These are phyloP conservation scores for Scytalidium sp. DNA, from an alignment of 2,329 filamentous ascomycete species.

Conservation along the genomic window DNA sequence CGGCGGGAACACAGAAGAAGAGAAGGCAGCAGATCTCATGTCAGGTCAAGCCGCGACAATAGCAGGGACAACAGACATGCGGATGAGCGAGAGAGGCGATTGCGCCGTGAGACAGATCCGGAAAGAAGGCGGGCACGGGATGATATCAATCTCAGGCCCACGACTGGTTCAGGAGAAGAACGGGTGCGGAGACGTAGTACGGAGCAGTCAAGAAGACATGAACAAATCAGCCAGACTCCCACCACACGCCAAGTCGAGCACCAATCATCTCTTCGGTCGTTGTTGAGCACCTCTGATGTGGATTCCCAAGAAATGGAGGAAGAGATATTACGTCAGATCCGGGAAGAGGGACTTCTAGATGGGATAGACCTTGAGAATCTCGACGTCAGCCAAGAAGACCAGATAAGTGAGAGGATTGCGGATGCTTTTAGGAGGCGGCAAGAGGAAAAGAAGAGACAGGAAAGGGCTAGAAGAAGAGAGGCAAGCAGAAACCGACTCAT, in stretches of 20 bases:
- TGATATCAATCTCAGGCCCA: slow-evolving; percentile 13
- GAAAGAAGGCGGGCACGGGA: slow-evolving; percentile 24
- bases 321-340: slow-evolving; percentile 85
- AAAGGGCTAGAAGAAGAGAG: slow-evolving; percentile 41
- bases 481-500: slow-evolving; percentile 28
- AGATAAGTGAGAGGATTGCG: slow-evolving; percentile 85
- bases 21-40: slow-evolving; percentile 22
- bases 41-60: slow-evolving; percentile 30
- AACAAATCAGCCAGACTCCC: slow-evolving; percentile 20
- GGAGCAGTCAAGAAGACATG: slow-evolving; percentile 22
- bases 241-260: slow-evolving; percentile 69
- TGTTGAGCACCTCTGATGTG: slow-evolving; percentile 77
- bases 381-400: slow-evolving; percentile 79
- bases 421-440: slow-evolving; percentile 82
- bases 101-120: slow-evolving; percentile 28
- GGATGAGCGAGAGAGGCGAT: slow-evolving; percentile 23
- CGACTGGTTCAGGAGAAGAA: slow-evolving; percentile 16
- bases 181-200: slow-evolving; percentile 21
- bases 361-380: slow-evolving; percentile 87
- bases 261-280: slow-evolving; percentile 80
- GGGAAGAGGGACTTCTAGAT: slow-evolving; percentile 82
- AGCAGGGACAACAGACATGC: slow-evolving; percentile 21
- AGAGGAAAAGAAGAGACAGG: slow-evolving; percentile 52
- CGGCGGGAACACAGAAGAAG: slow-evolving; percentile 25
- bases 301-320: slow-evolving; percentile 78